Evolutionary conservation across 768 basidiomycete genomes (phyloP), one percentile per base, ranked within the genome.

Genomic region (Kwoniella heveanensis): DNA sequence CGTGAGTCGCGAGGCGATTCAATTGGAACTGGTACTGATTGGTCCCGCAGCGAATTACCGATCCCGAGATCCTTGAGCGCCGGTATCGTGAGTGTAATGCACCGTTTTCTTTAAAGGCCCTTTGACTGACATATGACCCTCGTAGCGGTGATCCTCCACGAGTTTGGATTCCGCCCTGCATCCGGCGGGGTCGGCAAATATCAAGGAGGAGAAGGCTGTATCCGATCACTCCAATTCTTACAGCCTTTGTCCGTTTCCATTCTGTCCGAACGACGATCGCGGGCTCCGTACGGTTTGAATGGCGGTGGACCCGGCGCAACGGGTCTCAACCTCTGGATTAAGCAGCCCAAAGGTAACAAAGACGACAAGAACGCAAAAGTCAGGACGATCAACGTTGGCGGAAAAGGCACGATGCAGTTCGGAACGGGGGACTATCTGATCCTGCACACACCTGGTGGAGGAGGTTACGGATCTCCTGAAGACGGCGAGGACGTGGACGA

Each of bases 1-100:
- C 15, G 72, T 64, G 56, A 36, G 51, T 58, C 37, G 1, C 17
- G 32, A 10, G 2, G 44, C 53, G 6, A 1, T 32, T 19, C 12
- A 29, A 17, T n/a, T n/a, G 12, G n/a, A 7, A 6, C 6, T 36
- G 32, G 32, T 36, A 36, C 52, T 61, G 32, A 44, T 32, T 15
- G 21, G 12, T 17, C 17, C 13, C 37, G 21, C 24, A 71, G 64
- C 61, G 75, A 26, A 77, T 77, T 62, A 77, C 75, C 8, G 94
- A 97, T 71, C 88, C 93, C 36, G 94, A 97, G 76, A 89, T 95
- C 72, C 84, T 97, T 36, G 94, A 97, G 76, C 86, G 93, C 52
- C 87, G 94, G 48, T 97, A 96, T 78, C 93, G 66, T 71, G 48
- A 65, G 66, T 59, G 17, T n/a, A 17, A 44, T 17, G 6, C n/a